Conservation (phyloP, 371 early-diverging fungal genomes). For the Mucor piriformis region DNA sequence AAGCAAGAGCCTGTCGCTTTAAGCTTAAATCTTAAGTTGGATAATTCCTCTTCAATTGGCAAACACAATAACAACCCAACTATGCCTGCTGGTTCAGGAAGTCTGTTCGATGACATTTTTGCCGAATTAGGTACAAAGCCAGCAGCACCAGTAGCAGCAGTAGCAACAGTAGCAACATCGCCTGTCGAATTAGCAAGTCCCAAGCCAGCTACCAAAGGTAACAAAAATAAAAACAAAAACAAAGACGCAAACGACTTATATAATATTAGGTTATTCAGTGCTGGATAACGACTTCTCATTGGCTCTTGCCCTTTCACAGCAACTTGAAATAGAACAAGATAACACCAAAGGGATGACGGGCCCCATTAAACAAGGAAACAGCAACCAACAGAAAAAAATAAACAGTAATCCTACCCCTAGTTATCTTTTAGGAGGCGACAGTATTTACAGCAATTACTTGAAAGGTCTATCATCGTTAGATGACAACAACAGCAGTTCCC, state of each 20-base stretch:
- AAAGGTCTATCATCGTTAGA: constrained; percentile 10
- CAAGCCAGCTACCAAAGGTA: neutral
- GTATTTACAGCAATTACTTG: constrained; percentile 44
- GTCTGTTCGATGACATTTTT: constrained; percentile 47
- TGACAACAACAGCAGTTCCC: constrained; percentile 5
- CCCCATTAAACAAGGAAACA: constrained; percentile 3
- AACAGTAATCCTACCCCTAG: neutral
- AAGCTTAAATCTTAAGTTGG: constrained; percentile 27
- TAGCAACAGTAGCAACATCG: neutral
- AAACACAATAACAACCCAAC: constrained; percentile 7
- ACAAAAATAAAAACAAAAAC: constrained; percentile 16
- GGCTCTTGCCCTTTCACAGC: constrained; percentile 44
- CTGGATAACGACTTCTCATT: constrained; percentile 32
- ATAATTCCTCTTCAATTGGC: constrained; percentile 8
- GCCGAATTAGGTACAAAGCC: constrained; percentile 28
- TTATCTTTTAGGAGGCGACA: constrained; percentile 31
- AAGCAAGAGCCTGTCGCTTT: constrained; percentile 27
- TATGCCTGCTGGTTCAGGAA: constrained; percentile 32
- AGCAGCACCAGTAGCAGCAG: neutral
- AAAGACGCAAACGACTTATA: neutral
- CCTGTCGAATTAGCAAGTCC: too few relatives aligned
- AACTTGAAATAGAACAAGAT: constrained; percentile 25
- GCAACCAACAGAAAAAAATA: neutral
- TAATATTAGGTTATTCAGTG: neutral
- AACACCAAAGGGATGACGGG: constrained; percentile 10